Conservation (phyloP, 345 rosid genomes). For the Luvunga scandens region DNA sequence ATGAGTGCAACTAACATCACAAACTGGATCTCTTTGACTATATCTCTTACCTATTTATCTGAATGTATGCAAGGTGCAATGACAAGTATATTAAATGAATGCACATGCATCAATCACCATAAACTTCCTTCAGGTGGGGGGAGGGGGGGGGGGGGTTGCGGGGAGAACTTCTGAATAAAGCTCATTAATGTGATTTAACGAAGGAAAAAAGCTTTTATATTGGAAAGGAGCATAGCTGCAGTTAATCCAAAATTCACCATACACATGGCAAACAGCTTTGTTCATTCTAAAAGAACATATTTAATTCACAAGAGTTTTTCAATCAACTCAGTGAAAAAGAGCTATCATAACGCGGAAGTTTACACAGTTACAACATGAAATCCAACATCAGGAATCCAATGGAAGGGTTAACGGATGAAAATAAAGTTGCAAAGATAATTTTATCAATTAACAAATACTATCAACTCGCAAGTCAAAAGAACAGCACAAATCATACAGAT, state of each 20-base stretch:
- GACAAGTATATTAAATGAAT: neutral
- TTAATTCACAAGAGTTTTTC: neutral
- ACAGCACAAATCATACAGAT: neutral
- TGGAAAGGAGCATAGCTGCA: neutral
- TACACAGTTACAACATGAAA: neutral
- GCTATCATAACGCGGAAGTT: neutral
- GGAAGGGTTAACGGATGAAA: neutral
- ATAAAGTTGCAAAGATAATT: neutral
- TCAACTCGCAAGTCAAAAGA: neutral
- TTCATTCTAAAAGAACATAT: neutral
- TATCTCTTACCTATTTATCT: neutral
- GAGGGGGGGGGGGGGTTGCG: too few relatives aligned
- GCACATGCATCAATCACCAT: neutral
- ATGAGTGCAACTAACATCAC: neutral
- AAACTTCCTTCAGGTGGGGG: neutral
- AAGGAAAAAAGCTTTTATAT: neutral
- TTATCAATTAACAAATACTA: neutral
- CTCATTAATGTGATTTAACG: neutral
- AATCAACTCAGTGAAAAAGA: neutral
- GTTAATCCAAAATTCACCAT: neutral
- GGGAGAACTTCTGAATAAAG: neutral
- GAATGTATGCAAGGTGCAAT: neutral
- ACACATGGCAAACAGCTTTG: neutral
- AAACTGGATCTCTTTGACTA: neutral
- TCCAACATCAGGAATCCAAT: neutral